phyloP scores from a whole-genome alignment of 2,329 filamentous ascomycete species.

The Pseudocercospora vitis region DNA sequence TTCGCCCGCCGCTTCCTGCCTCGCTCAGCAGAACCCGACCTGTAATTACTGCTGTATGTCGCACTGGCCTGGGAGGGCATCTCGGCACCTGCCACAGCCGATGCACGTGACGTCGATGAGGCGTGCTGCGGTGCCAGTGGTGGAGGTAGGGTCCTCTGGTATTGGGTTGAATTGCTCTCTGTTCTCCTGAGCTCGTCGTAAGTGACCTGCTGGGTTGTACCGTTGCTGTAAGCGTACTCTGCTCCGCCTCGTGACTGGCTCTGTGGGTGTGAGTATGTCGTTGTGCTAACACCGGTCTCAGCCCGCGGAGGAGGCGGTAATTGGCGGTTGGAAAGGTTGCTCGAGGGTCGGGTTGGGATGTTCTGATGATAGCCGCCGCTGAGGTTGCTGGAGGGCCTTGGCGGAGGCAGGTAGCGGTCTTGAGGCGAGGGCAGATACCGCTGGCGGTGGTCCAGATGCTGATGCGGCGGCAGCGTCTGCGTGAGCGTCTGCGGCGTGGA shows the following conservation, averaged over 20 bases:
- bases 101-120: slow-evolving; percentile 29
- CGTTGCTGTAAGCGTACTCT: slow-evolving; percentile 30
- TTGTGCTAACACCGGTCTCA: slow-evolving; percentile 35
- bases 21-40: slow-evolving; percentile 22
- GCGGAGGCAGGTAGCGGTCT: slow-evolving; percentile 37
- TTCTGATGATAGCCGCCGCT: slow-evolving; percentile 36
- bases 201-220: slow-evolving; percentile 21
- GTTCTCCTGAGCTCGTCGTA: slow-evolving; percentile 33
- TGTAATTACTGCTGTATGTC: slow-evolving; percentile 13
- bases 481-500: slow-evolving; percentile 37
- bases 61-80: slow-evolving; percentile 17
- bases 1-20: slow-evolving; percentile 26
- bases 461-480: slow-evolving; percentile 35
- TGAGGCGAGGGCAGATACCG: slow-evolving; percentile 33
- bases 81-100: slow-evolving; percentile 17
- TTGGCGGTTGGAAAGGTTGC: slow-evolving; percentile 35
- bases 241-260: slow-evolving; percentile 31
- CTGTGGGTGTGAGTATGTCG: slow-evolving; percentile 25
- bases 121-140: slow-evolving; percentile 24
- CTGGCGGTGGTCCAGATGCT: slow-evolving; percentile 35
- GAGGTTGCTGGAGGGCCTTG: slow-evolving; percentile 36
- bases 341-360: slow-evolving; percentile 36
- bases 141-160: slow-evolving; percentile 25
- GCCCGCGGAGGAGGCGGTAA: slow-evolving; percentile 32
- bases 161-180: slow-evolving; percentile 31